Base-by-base conservation (phyloP, 2,329 filamentous ascomycete genomes). In the Trichoderma harzianum region DNA sequence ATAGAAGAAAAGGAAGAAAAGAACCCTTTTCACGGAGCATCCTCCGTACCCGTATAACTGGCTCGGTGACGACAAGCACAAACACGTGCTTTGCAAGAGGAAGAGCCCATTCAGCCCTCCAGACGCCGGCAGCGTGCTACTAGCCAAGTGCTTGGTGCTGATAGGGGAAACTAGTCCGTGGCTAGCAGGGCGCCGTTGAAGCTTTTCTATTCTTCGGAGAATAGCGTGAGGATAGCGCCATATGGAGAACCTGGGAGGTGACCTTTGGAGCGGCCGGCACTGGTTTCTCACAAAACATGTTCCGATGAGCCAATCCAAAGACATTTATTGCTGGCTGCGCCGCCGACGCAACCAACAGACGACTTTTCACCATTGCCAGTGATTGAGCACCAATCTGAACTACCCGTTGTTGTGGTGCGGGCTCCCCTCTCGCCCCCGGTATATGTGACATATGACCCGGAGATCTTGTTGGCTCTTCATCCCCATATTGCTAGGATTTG, bases 391-490 rank as follows among this genome's bases (percentile, higher is more conserved):
- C 21, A 64, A 53, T 24, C 68, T 55, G 53, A 43, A 5, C 60
- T 55, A 39, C 57, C 36, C 53, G 26, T 62, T 26, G 63, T 43
- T 39, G 68, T 47, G 30, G 66, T 58, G 66, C 66, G 51, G 51
- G 39, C 12, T 63, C 18, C 53, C 55, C 53, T 8, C 55, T 57
- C 36, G 24, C 26, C 69, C 62, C 62, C 18, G 36, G 69, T 43
- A 67, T 67, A 43, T 66, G 63, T 71, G 69, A 71, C 55, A 68
- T 72, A 69, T 68, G 63, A 72, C 43, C 64, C 39, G 43, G 24
- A 55, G 57, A 72, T 72, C 70, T 68, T 69, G 70, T 72, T 68
- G 70, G 64, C 43, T 60, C 62, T 55, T 39, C 32, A 43, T 43
- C 65, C 65, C 30, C 65, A 69, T 47, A 47, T 57, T 39, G 64